phyloP scores from a whole-genome alignment of 1,284 basidiomycete genomes.

The Trichosporon ovoides region DNA sequence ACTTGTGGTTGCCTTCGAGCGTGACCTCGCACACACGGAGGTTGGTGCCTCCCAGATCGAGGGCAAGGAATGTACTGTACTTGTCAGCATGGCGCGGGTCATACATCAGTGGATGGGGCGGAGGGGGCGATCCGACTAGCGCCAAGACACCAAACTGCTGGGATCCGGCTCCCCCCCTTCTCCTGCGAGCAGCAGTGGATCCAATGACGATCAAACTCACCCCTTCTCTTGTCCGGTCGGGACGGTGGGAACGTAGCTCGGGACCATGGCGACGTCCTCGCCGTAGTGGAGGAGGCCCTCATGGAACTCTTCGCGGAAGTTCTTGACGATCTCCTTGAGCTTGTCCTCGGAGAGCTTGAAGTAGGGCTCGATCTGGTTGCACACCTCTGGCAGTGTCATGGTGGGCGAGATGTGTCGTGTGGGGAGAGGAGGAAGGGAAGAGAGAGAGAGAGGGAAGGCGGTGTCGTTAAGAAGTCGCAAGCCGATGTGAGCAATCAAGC shows the following conservation, averaged over 20 bases:
- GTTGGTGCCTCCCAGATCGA: conserved; percentile 93
- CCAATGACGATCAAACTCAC: too few relatives aligned
- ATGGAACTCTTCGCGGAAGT: conserved; percentile 72
- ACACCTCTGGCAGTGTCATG: conserved; percentile 27
- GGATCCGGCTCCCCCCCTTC: too few relatives aligned
- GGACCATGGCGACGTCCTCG: conserved; percentile 84
- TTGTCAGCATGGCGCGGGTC: background rate
- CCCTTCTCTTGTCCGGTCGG: conserved; percentile 86
- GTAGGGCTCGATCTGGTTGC: conserved; percentile 56
- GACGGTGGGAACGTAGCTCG: conserved; percentile 82
- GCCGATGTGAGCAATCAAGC: too few relatives aligned
- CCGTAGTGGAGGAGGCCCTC: conserved; percentile 66
- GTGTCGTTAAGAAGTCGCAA: too few relatives aligned
- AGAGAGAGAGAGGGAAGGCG: too few relatives aligned
- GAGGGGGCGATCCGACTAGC: background rate
- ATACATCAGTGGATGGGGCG: background rate
- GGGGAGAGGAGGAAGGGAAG: too few relatives aligned
- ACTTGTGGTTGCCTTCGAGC: conserved; percentile 81
- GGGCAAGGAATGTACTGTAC: conserved; percentile 86
- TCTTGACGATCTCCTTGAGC: conserved; percentile 65
- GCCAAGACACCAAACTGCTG: background rate
- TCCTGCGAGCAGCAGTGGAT: too few relatives aligned
- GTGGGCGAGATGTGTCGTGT: background rate
- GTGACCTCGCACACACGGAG: conserved; percentile 92
- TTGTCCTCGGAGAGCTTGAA: conserved; percentile 62